phyloP scores from a whole-genome alignment of 2,329 filamentous ascomycete genomes.

The Neurospora crassa region DNA sequence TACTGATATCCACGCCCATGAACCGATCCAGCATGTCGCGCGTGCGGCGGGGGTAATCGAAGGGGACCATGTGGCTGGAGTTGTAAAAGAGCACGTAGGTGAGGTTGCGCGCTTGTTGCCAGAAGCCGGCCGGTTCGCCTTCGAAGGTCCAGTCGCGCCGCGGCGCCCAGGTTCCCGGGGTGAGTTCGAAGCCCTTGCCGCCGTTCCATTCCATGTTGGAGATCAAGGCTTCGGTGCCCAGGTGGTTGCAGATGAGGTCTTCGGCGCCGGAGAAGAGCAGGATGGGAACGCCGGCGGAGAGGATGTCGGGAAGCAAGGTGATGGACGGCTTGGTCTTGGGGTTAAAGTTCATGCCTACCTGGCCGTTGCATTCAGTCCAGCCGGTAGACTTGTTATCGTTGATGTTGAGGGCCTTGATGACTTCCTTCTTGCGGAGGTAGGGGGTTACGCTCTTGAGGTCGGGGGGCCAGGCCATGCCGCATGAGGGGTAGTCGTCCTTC shows the following conservation, averaged over 20 bases:
- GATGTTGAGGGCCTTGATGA: slow-evolving; percentile 72
- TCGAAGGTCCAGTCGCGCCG: slow-evolving; percentile 92
- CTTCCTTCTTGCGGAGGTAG: slow-evolving; percentile 76
- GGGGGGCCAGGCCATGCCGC: slow-evolving; percentile 97
- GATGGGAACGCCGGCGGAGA: slow-evolving; percentile 62
- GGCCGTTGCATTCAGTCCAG: slow-evolving; percentile 83
- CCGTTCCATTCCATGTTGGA: slow-evolving; percentile 87
- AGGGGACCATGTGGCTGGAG: slow-evolving; percentile 96
- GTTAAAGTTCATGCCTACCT: slow-evolving; percentile 63
- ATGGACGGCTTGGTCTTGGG: slow-evolving; percentile 67
- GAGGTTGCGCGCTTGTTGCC: slow-evolving; percentile 88
- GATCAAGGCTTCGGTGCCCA: slow-evolving; percentile 87
- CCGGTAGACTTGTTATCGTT: slow-evolving; percentile 72
- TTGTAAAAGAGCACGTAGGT: slow-evolving; percentile 96
- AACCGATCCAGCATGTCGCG: slow-evolving; percentile 97
- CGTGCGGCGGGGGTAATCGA: slow-evolving; percentile 76
- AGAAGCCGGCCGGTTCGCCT: slow-evolving; percentile 77
- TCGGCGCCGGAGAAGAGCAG: slow-evolving; percentile 88
- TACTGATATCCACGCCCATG: slow-evolving; percentile 83
- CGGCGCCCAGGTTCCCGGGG: slow-evolving; percentile 83
- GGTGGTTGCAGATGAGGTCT: slow-evolving; percentile 93
- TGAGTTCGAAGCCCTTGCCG: slow-evolving; percentile 80
- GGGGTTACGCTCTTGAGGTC: slow-evolving; percentile 70
- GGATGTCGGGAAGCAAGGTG: slow-evolving; percentile 64
- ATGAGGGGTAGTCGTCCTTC: slow-evolving; percentile 68